A percentile compares a stretch with the other conserved stretches of the same genome.
These are phyloP conservation scores for Huntiella savannae DNA, from an alignment of 2,329 filamentous ascomycete genomes.

Conservation along the genomic window DNA sequence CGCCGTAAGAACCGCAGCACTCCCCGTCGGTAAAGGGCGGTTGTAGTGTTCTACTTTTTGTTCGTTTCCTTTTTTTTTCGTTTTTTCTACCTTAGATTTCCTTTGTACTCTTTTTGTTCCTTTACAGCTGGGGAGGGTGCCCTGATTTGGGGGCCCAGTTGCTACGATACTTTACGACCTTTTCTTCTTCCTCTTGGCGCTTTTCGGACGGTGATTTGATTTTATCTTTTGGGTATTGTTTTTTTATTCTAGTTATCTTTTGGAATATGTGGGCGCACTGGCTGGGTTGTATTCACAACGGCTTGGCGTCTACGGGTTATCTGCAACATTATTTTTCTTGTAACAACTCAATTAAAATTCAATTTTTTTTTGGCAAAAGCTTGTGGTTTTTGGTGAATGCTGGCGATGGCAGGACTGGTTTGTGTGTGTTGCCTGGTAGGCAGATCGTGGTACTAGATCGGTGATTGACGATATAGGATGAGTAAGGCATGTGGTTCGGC, in stretches of 20 bases:
- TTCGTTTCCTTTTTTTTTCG: not conserved
- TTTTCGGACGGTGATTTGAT: not conserved
- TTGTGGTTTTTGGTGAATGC: not conserved
- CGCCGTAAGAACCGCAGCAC: not conserved
- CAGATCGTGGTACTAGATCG: too few species aligned
- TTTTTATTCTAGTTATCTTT: not conserved
- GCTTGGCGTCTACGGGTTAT: not conserved
- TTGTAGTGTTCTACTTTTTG: not conserved
- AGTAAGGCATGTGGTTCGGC: too few species aligned
- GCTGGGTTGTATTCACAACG: not conserved
- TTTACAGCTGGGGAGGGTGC: not conserved
- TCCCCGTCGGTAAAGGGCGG: not conserved
- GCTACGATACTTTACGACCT: too few species aligned
- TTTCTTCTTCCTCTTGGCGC: too few species aligned
- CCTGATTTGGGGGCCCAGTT: not conserved
- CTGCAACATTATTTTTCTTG: conserved; percentile 6
- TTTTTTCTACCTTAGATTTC: not conserved
- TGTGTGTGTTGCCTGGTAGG: not conserved
- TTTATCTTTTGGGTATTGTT: not conserved
- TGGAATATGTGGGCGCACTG: not conserved
- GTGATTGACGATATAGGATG: too few species aligned
- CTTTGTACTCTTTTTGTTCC: not conserved
- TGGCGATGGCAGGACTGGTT: not conserved
- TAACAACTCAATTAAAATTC: not conserved
- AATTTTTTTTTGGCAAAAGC: not conserved